A percentile compares a stretch with the other conserved stretches of the same genome.
phyloP scores from a whole-genome alignment of 768 basidiomycete species.

The Hygrophorus russula region DNA sequence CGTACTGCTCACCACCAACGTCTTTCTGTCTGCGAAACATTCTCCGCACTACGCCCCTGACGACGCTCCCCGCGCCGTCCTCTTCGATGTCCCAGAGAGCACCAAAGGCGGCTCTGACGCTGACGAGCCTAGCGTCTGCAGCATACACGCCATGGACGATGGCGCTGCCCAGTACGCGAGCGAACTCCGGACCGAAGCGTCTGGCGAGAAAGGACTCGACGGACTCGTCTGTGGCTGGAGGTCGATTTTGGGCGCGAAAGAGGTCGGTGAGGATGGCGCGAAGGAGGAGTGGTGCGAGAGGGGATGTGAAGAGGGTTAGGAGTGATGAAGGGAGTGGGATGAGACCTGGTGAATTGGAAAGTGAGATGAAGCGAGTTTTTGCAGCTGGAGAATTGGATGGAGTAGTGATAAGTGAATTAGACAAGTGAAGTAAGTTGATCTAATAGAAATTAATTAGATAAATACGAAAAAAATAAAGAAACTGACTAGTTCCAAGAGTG shows the following conservation, averaged over 20 bases:
- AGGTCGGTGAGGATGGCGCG: conserved; percentile 48
- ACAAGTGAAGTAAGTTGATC: conserved; percentile 68
- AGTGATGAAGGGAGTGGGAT: conserved; percentile 34
- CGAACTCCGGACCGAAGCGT: conserved; percentile 63
- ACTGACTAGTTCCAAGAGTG: conserved; percentile 72
- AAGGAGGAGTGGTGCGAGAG: conserved; percentile 34
- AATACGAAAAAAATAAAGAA: background rate
- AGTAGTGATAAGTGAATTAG: conserved; percentile 52
- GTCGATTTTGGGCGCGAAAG: conserved; percentile 32
- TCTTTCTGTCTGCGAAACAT: conserved; percentile 3
- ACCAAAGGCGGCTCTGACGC: conserved; percentile 70
- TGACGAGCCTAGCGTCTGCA: conserved; percentile 65
- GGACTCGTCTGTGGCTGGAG: conserved; percentile 54
- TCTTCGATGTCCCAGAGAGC: conserved; percentile 61
- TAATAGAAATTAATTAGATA: conserved; percentile 19
- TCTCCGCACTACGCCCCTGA: conserved; percentile 40
- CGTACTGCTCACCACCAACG: conserved; percentile 20
- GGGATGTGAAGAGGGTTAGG: conserved; percentile 25
- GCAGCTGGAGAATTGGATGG: conserved; percentile 62
- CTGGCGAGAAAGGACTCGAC: conserved; percentile 69
- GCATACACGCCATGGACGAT: conserved; percentile 92
- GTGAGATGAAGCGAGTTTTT: conserved; percentile 60
- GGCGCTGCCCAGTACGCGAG: conserved; percentile 66
- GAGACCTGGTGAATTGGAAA: conserved; percentile 43
- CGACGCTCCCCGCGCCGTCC: conserved; percentile 55